Base-by-base conservation (phyloP, 1,284 basidiomycete genomes). In the Heterobasidion irregulare region DNA sequence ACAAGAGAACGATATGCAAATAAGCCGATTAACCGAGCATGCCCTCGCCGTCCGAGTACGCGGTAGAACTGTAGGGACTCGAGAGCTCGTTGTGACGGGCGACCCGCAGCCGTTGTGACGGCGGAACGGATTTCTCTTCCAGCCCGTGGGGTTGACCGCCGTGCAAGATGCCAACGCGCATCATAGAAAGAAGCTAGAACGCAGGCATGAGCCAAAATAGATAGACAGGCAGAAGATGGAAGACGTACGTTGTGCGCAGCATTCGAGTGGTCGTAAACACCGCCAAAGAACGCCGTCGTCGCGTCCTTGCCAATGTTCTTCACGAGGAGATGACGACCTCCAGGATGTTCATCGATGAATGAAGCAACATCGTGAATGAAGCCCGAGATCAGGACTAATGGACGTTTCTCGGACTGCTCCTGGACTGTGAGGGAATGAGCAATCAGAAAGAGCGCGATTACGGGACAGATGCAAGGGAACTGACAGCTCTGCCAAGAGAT, bases 261-360 rank as follows among this genome's bases (percentile, higher is more conserved):
- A 66, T 95, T 94, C 26, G 90, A 94, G 68, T 96, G 93, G 61
- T 95, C 91, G 67, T 95, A 94, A 1, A 94, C 89, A 63, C 93
- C 94, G 57, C 94, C 94, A 65, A 94, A 94, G 80, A 97, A 96
- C 2, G 93, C 92, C 0, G 90, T 89, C 0, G 93, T 93, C 2
- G 89, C 93, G 65, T 96, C 93, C 64, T 80, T 83, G 57, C 87
- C 87, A 61, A 89, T 81, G 61, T 80, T 77, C 64, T 82, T 80
- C 62, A 78, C 77, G 62, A 90, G 74, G 18, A 87, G 69, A 64
- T 85, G 82, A 6, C 77, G 76, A n/a, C 87, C 87, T 59, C 89
- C 94, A 15, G 94, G 94, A 69, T 97, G 94, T 64, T 95, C 89
- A 54, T 94, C 88, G 57, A 90, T 80, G 72, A 96, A 96, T n/a